Percentiles rank a stretch among this genome's conserved stretches.
Conservation (phyloP, 805 yeast genomes). For the Myxozyma monticola region DNA sequence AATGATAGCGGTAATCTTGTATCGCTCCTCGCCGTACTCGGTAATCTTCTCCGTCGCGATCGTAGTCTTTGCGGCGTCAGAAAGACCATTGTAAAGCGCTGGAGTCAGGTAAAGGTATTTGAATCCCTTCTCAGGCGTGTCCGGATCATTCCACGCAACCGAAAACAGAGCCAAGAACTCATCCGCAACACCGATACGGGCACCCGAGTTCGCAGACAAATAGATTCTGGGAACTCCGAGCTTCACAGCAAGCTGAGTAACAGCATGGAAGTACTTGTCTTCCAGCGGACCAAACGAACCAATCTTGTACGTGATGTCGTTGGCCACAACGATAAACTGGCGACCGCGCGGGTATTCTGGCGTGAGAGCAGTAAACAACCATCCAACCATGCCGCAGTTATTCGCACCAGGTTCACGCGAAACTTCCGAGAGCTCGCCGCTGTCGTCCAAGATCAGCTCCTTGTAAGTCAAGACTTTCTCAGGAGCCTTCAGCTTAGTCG, state of each 20-base stretch:
- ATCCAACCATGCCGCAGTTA: conserved; percentile 96
- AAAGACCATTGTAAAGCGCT: conserved; percentile 63
- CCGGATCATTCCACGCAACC: conserved; percentile 87
- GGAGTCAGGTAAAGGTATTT: conserved; percentile 78
- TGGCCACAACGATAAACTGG: conserved; percentile 87
- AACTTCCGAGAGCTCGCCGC: conserved; percentile 78
- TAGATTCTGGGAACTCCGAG: conserved; percentile 94
- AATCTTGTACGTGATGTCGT: conserved; percentile 95
- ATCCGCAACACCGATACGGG: conserved; percentile 97
- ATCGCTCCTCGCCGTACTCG: conserved; percentile 81
- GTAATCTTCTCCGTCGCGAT: conserved; percentile 77
- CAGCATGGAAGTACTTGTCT: conserved; percentile 86
- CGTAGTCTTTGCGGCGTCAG: conserved; percentile 39
- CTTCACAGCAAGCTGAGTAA: conserved; percentile 86
- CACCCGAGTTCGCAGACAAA: conserved; percentile 98
- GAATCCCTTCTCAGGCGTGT: conserved; percentile 81
- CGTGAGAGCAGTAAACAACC: conserved; percentile 84
- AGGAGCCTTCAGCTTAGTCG: conserved; percentile 46
- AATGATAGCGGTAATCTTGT: conserved; percentile 77
- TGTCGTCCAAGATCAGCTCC: conserved; percentile 84
- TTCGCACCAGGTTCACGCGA: conserved; percentile 96
- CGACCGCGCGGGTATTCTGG: conserved; percentile 98
- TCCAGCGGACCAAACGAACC: conserved; percentile 99
- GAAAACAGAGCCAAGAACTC: conserved; percentile 85
- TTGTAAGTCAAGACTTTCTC: conserved; percentile 74